Evolutionary conservation across 139 green algal species (phyloP).

Genomic region (Chlorella sp.): DNA sequence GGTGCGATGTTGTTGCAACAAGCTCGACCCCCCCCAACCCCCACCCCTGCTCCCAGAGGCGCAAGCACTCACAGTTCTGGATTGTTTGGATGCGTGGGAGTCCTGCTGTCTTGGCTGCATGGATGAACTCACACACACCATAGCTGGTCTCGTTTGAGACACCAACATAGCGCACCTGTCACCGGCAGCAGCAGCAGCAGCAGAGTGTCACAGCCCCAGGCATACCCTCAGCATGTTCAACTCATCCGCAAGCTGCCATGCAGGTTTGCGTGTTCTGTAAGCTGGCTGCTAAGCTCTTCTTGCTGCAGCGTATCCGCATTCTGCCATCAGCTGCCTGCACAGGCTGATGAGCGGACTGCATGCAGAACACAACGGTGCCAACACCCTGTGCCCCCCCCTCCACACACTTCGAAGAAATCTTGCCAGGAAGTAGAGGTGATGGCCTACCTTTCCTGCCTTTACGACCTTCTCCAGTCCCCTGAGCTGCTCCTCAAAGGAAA

Average conservation of each 20-base stretch:
- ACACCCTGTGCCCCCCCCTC: no score
- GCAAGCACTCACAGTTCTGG: conserved; percentile 65
- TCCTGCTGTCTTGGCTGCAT: conserved; percentile 38
- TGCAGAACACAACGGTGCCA: neutral
- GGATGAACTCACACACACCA: conserved; percentile 71
- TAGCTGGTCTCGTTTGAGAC: conserved; percentile 87
- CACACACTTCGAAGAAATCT: no score
- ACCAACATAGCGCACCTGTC: conserved; percentile 80
- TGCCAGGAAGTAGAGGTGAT: neutral
- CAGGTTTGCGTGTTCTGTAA: no score
- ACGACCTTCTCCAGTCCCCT: conserved; percentile 69
- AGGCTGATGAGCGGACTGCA: neutral
- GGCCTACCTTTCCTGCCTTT: conserved; percentile 76
- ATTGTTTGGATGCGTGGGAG: conserved; percentile 78
- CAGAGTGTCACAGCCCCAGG: neutral
- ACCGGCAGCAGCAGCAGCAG: neutral
- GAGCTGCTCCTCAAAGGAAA: conserved; percentile 89
- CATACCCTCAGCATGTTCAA: neutral
- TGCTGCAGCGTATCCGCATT: no score
- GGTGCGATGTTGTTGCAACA: no score
- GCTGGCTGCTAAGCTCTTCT: no score
- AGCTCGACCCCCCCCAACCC: no score
- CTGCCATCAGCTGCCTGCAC: neutral
- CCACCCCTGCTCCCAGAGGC: no score
- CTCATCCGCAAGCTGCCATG: neutral